Base-by-base conservation (phyloP, 2,329 filamentous ascomycete species). In the Fusarium subglutinans region DNA sequence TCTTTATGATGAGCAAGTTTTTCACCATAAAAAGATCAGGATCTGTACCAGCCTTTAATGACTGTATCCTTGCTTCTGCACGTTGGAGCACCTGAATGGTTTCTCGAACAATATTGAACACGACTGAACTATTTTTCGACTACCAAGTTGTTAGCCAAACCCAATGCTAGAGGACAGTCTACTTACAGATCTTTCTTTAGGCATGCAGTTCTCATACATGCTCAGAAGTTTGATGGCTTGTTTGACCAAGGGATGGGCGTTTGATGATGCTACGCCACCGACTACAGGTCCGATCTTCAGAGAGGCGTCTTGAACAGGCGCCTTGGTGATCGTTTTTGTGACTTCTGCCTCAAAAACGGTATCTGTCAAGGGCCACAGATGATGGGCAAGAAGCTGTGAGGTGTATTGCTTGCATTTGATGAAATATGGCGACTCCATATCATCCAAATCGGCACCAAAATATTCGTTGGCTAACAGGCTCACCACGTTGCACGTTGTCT, bases 1-100 rank as follows among this genome's bases (percentile, higher is more conserved):
- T 97, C 83, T 98, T 98, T 58, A 99, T 89, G 56, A 98, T 92
- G 56, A 99, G 92, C 5, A 99, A 88, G 80, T 99, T 98, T 77
- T 96, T 96, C 77, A 99, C 92, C 79, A 98, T 91, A 83, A 99
- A 99, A 9, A 99, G 88, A 76, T 98, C 93, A 1, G 93, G 90
- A 80, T 98, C 95, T 12, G 92, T 80, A 28, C 88, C 86, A 63
- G 82, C 79, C 73, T 86, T 87, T 71, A 90, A 90, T 41, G 88
- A 88, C 63, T 90, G 89, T 75, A 97, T 92, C 69, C 90, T 89
- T 11, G 88, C 85, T 75, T 95, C 93, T 35, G 94, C 96, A 57
- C 91, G 89, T 72, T 95, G 90, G 24, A 99, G 89, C 8, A 95
- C 95, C 58, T 92, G 85, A 2, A 95, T 98, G 4, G 95, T 96